Evolutionary conservation across 441 rosid species (phyloP).

Genomic region (Pelargonium citronellum): DNA sequence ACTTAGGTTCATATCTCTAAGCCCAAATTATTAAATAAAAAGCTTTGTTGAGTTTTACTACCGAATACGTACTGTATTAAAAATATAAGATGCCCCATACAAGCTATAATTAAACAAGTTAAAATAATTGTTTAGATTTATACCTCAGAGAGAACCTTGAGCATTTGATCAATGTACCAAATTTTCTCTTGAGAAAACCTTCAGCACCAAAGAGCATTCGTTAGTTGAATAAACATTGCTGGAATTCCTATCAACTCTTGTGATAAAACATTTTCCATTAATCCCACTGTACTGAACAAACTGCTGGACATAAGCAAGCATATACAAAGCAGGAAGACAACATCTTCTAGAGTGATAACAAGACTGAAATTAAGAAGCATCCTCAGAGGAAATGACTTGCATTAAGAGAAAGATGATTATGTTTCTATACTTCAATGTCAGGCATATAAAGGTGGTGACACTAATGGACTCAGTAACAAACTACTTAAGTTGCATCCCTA

Average conservation of each 20-base stretch:
- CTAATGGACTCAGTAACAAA: neutral
- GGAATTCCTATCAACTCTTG: constrained; percentile 8
- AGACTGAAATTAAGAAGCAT: constrained; percentile 7
- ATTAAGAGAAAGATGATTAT: neutral
- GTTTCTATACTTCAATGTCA: neutral
- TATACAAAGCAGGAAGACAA: neutral
- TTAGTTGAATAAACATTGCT: constrained; percentile 19
- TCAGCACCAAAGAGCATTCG: constrained; percentile 27
- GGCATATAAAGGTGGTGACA: neutral
- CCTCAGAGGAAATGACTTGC: neutral
- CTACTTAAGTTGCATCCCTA: constrained; percentile 2
- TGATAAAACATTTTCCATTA: constrained; percentile 8
- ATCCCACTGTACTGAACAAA: constrained; percentile 4
- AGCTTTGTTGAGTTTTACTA: constrained; percentile 5
- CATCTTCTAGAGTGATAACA: neutral
- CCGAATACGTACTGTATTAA: constrained; percentile 4
- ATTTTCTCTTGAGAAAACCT: constrained; percentile 96
- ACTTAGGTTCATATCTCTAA: neutral
- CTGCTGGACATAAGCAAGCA: neutral
- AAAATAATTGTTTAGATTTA: constrained; percentile 20
- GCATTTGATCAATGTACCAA: constrained; percentile 99
- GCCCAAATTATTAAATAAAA: neutral
- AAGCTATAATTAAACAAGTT: neutral
- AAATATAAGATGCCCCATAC: constrained; percentile 11
- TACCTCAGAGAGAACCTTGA: constrained; percentile 98